These are phyloP conservation scores for Spongispora temasekensis DNA, from an alignment of 1,284 basidiomycete genomes.

Conservation along the genomic window DNA sequence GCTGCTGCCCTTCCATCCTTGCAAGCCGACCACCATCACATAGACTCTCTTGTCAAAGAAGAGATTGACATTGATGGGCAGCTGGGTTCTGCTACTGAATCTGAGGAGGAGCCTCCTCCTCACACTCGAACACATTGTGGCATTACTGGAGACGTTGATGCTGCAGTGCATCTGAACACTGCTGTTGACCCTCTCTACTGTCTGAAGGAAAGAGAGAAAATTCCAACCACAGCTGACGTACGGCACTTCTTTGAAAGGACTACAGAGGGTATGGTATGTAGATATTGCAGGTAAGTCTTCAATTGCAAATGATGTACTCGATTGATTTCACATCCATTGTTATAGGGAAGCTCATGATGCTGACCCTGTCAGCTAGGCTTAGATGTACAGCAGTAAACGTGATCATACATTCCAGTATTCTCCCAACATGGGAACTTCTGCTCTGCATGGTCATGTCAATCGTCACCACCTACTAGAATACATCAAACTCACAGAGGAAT, in stretches of 20 bases:
- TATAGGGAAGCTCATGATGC: not conserved
- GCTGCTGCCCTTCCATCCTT: too few species aligned
- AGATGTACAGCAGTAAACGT: not conserved
- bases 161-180: too few species aligned
- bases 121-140: not conserved
- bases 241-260: not conserved
- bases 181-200: too few species aligned
- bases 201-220: too few species aligned
- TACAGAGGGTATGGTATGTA: not conserved
- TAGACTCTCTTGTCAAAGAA: too few species aligned
- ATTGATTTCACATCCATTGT: not conserved
- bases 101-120: not conserved
- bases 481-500: not conserved
- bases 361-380: not conserved
- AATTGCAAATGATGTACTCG: not conserved
- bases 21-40: too few species aligned
- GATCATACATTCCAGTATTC: not conserved
- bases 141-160: too few species aligned
- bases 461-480: not conserved
- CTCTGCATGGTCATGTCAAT: not conserved
- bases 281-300: not conserved
- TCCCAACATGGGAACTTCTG: not conserved
- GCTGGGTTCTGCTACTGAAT: too few species aligned
- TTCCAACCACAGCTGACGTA: not conserved
- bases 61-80: not conserved